These are phyloP conservation scores for Myochromella boudieri DNA, from an alignment of 768 basidiomycete genomes.

Conservation along the genomic window DNA sequence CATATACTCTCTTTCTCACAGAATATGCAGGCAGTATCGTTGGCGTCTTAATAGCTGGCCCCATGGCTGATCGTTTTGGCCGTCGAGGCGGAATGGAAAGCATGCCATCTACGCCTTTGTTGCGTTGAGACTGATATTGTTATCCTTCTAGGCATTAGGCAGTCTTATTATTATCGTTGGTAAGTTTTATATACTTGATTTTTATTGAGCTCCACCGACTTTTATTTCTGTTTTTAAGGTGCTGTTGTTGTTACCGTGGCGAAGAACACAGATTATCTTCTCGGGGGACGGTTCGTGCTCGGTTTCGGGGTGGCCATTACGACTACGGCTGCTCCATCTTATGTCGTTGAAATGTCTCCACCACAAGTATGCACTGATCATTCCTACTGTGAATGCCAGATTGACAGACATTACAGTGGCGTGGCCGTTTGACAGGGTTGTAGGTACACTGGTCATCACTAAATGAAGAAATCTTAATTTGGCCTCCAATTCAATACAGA, in stretches of 20 bases:
- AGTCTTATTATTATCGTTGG: constrained; percentile 40
- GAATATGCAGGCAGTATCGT: constrained; percentile 30
- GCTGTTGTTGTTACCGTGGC: constrained; percentile 47
- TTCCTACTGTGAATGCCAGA: neutral
- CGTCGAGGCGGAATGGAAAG: constrained; percentile 45
- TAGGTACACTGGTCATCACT: constrained; percentile 28
- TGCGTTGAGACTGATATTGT: no score
- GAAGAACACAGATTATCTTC: constrained; percentile 42
- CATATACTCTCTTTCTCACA: neutral
- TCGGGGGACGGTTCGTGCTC: constrained; percentile 51
- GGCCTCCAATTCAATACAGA: constrained; percentile 15
- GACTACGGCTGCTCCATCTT: constrained; percentile 44
- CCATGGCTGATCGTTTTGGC: constrained; percentile 40
- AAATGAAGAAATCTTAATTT: neutral
- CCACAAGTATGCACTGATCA: constrained; percentile 36
- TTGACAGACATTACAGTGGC: constrained; percentile 33
- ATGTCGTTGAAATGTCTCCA: constrained; percentile 59
- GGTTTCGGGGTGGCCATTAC: constrained; percentile 53
- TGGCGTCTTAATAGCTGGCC: constrained; percentile 40
- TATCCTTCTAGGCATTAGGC: constrained; percentile 32
- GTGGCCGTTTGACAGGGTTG: constrained; percentile 50
- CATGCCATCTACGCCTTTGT: no score
- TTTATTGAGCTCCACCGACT: no score
- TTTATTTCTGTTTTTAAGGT: constrained; percentile 24
- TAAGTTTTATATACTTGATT: constrained; percentile 1